These are phyloP conservation scores for Echites panduratus DNA, from an alignment of 257 asterid genomes.

Conservation along the genomic window DNA sequence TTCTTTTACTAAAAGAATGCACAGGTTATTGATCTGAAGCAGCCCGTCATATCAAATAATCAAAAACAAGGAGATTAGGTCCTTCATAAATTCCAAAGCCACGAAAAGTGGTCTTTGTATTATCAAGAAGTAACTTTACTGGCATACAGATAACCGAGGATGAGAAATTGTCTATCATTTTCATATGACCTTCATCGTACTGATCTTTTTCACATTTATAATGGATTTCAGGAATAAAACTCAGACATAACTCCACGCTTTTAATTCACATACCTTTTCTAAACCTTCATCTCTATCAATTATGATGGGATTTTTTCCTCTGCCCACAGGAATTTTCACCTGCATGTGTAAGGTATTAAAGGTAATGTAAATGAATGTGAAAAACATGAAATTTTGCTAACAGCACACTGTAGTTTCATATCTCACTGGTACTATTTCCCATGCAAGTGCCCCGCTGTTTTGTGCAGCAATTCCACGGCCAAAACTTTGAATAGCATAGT, in stretches of 20 bases:
- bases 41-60: not conserved
- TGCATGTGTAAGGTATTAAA: slow-evolving; percentile 23
- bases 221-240: not conserved
- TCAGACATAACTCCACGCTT: not conserved
- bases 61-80: not conserved
- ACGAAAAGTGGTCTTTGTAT: not conserved
- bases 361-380: not conserved
- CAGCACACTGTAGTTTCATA: not conserved
- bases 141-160: not conserved
- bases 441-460: slow-evolving; percentile 64
- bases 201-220: not conserved
- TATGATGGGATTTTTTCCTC: slow-evolving; percentile 54
- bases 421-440: slow-evolving; percentile 93
- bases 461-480: slow-evolving; percentile 81
- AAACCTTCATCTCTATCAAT: slow-evolving; percentile 81
- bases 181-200: not conserved
- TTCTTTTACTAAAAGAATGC: not conserved
- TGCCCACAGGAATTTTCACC: slow-evolving; percentile 73
- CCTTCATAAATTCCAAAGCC: not conserved
- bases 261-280: slow-evolving; percentile 43
- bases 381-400: slow-evolving; percentile 1
- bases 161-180: no score
- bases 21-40: not conserved
- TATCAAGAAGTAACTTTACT: not conserved
- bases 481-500: slow-evolving; percentile 87